Evolutionary conservation across 495 filamentous ascomycete genomes (phyloP).

Genomic region (Clohesyomyces aquaticus): DNA sequence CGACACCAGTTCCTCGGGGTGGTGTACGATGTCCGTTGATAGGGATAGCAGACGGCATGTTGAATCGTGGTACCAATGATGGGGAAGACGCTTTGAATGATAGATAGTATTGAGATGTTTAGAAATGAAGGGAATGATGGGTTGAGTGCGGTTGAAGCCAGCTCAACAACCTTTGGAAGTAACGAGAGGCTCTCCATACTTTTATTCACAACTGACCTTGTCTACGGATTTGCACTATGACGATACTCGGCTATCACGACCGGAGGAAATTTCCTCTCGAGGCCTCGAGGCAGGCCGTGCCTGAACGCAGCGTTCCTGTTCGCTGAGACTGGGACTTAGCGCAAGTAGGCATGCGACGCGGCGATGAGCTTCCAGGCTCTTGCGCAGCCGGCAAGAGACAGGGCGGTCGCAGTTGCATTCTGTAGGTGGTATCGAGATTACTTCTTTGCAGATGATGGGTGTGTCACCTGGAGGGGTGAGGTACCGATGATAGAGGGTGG

Average conservation of each 20-base stretch:
- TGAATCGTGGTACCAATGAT: not conserved
- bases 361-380: slow-evolving; percentile 9
- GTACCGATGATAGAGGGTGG: slow-evolving; percentile 26
- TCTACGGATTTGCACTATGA: slow-evolving; percentile 4
- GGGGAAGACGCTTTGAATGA: not conserved
- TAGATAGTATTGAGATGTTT: no score
- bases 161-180: slow-evolving; percentile 31
- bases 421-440: slow-evolving; percentile 25
- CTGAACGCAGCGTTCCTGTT: slow-evolving; percentile 19
- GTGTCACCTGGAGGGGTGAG: slow-evolving; percentile 26
- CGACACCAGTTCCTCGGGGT: slow-evolving; percentile 58
- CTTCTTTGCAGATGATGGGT: slow-evolving; percentile 14
- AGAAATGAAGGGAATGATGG: slow-evolving; percentile 22
- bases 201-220: slow-evolving; percentile 21
- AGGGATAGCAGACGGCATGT: slow-evolving; percentile 41
- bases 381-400: not conserved
- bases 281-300: slow-evolving; percentile 7
- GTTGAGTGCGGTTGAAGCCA: slow-evolving; percentile 37
- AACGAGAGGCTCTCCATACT: slow-evolving; percentile 9
- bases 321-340: slow-evolving; percentile 14
- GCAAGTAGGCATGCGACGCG: slow-evolving; percentile 17
- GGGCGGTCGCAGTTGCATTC: slow-evolving; percentile 10
- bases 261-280: slow-evolving; percentile 14
- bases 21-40: slow-evolving; percentile 18
- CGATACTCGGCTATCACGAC: slow-evolving; percentile 14